Conservation (phyloP, 2,329 filamentous ascomycete genomes). For the Metarhizium sp. region DNA sequence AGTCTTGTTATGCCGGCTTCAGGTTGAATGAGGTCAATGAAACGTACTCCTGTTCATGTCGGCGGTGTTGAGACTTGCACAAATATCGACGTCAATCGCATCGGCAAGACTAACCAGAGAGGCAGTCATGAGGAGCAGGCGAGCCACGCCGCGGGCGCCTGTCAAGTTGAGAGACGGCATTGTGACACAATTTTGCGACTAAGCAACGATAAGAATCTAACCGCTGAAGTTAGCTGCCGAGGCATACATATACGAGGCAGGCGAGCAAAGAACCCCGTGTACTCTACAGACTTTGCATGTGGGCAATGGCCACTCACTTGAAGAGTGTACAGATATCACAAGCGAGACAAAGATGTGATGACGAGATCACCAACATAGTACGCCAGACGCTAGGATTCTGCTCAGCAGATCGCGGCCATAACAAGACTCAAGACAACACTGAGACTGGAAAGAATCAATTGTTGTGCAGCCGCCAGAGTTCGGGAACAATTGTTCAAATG, state of each 20-base stretch:
- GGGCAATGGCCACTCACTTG: neutral
- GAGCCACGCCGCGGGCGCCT: neutral
- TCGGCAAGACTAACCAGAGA: constrained; percentile 14
- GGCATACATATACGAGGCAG: neutral
- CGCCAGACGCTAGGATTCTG: neutral
- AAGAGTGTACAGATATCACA: constrained; percentile 8
- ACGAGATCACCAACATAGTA: constrained; percentile 4
- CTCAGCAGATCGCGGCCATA: constrained; percentile 1
- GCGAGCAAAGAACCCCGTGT: neutral
- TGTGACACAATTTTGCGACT: neutral
- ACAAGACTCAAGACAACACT: neutral
- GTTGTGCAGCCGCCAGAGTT: neutral
- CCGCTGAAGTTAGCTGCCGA: neutral
- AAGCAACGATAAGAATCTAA: neutral
- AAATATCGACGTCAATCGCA: constrained; percentile 22
- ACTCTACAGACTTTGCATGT: neutral
- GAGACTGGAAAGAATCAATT: neutral
- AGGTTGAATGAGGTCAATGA: neutral
- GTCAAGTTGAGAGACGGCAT: neutral
- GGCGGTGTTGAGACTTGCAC: constrained; percentile 28
- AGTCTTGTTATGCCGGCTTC: neutral
- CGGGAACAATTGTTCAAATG: neutral
- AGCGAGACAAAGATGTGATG: neutral
- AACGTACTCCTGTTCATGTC: constrained; percentile 21
- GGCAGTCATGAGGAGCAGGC: constrained; percentile 13